Base-by-base conservation (phyloP, 176 grass and related monocot species). In the Avena sativa region DNA sequence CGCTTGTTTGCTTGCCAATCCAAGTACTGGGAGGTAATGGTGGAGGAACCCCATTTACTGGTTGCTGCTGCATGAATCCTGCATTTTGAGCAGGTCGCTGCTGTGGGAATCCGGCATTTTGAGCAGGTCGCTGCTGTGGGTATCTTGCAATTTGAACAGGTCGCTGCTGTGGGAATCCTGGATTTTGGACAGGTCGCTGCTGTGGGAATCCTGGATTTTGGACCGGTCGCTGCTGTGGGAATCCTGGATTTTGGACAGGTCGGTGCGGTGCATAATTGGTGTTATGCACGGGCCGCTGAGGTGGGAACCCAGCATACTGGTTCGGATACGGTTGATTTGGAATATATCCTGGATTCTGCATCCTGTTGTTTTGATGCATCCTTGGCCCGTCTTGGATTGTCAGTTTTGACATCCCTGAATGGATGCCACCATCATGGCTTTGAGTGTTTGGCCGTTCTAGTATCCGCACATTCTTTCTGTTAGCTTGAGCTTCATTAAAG, bases 11-110 rank as follows among this genome's bases (percentile, higher is more conserved):
- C 87, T 84, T 94, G 48, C 80, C 97, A 79, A 99, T 93, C 97
- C 94, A 99, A 62, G 91, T 94, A 76, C 88, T 89, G 15, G 97
- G 94, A 72, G 92, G 94, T 57, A 89, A 84, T 26, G 94, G 94
- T 60, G 97, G 92, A 40, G 82, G 85, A 76, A 75, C 38, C 72
- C 94, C 94, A 74, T 89, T 84, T 75, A 80, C 51, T 57, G 84
- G 72, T 71, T 23, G 85, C 82, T 79, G 93, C 44, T 87, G 72
- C 38, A 58, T 25, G 43, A 69, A 63, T 40, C 48, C 71, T 46
- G 77, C 59, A 60, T 79, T 71, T 49, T 78, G 43, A 5, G 68
- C 55, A 70, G 84, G 49, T 23, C 62, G 30, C 32, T 83, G 68
- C 68, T 69, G 84, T 8, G 50, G 21, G 13, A 79, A 83, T 14